phyloP scores from a whole-genome alignment of 306 rosid species.

The Comarum palustre region DNA sequence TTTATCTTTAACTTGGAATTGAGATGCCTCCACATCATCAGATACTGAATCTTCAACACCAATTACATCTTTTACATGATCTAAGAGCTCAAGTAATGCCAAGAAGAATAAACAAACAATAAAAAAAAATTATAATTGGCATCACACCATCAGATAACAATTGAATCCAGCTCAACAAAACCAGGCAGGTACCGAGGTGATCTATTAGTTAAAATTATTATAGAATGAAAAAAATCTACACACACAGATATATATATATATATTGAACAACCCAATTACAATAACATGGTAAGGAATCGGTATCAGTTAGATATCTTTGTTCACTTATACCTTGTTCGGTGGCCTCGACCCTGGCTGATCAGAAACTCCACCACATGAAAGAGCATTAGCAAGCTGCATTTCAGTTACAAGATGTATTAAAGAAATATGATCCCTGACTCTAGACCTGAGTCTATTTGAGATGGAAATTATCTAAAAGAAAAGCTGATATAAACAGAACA shows the following conservation, averaged over 20 bases:
- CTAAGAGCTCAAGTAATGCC: slow-evolving; percentile 94
- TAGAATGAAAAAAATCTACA: too few relatives aligned
- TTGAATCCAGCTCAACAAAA: neutral
- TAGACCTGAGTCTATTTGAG: neutral
- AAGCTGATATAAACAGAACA: neutral
- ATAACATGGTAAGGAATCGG: neutral
- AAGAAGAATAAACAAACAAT: slow-evolving; percentile 26
- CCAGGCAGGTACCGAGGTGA: neutral
- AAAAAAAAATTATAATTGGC: neutral
- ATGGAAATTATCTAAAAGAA: neutral
- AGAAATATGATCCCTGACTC: slow-evolving; percentile 17
- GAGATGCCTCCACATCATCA: slow-evolving; percentile 32
- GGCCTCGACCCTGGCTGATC: slow-evolving; percentile 51
- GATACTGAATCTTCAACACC: slow-evolving; percentile 50
- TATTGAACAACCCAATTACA: neutral
- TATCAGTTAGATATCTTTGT: neutral
- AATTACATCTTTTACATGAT: slow-evolving; percentile 91
- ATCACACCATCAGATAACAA: neutral
- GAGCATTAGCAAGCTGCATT: slow-evolving; percentile 47
- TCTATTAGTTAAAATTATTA: neutral
- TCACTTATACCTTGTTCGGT: slow-evolving; percentile 65
- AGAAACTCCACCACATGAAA: slow-evolving; percentile 37
- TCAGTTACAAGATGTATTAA: slow-evolving; percentile 28
- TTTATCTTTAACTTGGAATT: slow-evolving; percentile 39
- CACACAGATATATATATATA: neutral